Evolutionary conservation across 1,284 basidiomycete species (phyloP), one percentile per base, ranked within the genome.

Genomic region (Trichosporon coremiiforme): DNA sequence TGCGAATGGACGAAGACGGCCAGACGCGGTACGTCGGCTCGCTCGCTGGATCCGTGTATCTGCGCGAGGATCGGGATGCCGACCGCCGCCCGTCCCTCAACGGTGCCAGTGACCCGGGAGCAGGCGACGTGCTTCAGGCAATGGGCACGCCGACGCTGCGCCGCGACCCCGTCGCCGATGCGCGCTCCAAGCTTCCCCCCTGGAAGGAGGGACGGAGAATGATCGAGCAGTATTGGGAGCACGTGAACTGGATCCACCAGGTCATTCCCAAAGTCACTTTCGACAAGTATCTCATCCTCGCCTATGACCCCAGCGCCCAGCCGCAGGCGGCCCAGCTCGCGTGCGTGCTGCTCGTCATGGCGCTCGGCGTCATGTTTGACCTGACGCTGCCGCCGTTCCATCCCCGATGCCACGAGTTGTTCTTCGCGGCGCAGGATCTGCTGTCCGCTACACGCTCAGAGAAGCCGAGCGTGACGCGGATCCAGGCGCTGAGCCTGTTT

Each of bases 191-290:
- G 9, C 69, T 84, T 25, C 83, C 83, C 1, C 75, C 78, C 36
- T 83, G 81, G 77, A 78, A 82, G 31, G 78, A 82, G 68, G 82
- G 78, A 2, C 71, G 73, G 64, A 68, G 60, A 13, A 68, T 82
- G 66, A 74, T 76, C 33, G 74, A 76, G 70, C 78, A 73, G 35
- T 84, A 83, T 66, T 83, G 80, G 80, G 79, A 82, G 66, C 80
- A 84, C 67, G 82, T 83, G n/a, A 79, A 80, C 69, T 83, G 82
- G 82, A 82, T 83, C 67, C 78, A 80, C 70, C 79, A 80, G 68
- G 73, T 75, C n/a, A 72, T 82, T n/a, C 78, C 77, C 12, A 70
- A 77, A 36, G 65, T 73, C 1, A 79, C 80, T 66, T 81, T 84
- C 65, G 81, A 83, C n/a, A 80, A 83, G 68, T 78, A 80, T 67